phyloP scores from a whole-genome alignment of 257 asterid species.

The Lithospermum erythrorhizon region DNA sequence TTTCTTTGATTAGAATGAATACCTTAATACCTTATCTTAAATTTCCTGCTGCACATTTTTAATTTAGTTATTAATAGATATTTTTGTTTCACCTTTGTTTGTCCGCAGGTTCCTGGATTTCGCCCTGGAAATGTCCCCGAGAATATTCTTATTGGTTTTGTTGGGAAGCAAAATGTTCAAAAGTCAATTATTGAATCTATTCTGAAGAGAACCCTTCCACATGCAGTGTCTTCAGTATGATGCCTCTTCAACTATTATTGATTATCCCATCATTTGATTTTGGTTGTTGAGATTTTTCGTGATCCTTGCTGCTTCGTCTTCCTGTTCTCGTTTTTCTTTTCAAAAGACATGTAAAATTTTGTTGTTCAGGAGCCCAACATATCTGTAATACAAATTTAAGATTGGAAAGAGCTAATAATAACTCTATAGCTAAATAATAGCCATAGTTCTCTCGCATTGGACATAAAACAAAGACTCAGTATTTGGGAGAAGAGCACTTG shows the following conservation, averaged over 20 bases:
- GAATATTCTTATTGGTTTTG: slow-evolving; percentile 45
- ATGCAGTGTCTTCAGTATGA: slow-evolving; percentile 79
- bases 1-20: background rate
- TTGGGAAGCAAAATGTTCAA: slow-evolving; percentile 62
- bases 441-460: background rate
- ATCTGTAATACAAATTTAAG: background rate
- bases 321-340: background rate
- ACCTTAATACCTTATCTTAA: background rate
- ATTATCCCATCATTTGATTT: background rate
- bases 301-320: background rate
- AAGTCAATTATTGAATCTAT: slow-evolving; percentile 75
- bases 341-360: background rate
- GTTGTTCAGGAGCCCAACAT: background rate
- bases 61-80: background rate
- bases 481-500: background rate
- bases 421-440: background rate
- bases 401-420: background rate
- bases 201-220: slow-evolving; percentile 94
- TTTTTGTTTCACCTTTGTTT: slow-evolving; percentile 4
- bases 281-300: background rate
- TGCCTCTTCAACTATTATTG: slow-evolving; percentile 7
- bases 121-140: slow-evolving; percentile 92
- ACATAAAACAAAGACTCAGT: background rate
- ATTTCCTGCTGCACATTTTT: background rate
- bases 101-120: slow-evolving; percentile 87